Evolutionary conservation across 345 rosid genomes (phyloP), one percentile per base, ranked within the genome.

Genomic region (Bretschneidera sinensis): DNA sequence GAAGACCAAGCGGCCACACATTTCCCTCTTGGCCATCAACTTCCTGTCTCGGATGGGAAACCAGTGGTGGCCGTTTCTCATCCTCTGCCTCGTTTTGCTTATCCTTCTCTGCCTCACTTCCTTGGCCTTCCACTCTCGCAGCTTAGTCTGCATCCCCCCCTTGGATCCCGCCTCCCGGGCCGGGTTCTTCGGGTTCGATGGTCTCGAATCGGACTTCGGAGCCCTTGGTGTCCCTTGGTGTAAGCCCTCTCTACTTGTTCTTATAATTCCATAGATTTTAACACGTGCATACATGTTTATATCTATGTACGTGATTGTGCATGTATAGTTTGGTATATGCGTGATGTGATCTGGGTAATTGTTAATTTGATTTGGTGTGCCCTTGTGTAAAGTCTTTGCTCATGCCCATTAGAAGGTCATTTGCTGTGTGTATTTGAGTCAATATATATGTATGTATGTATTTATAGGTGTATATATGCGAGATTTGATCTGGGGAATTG

Each of bases 221-320:
- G 76, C 75, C 67, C 87, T 95, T 21, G 99, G 99, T 61, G 99
- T 88, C 66, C 99, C 99, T 74, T 95, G 97, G 96, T 94, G 99
- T 94, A 88, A 85, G 97, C 74, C n/a, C 60, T 64, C 68, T 67
- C 10, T 48, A 21, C 67, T 60, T 51, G 58, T 64, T 39, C 0
- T 4, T 39, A 5, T 39, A 1, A 5, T 39, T 39, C 15, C 10
- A 2, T 39, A 39, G 15, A 5, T 39, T 4, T 39, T 5, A 28
- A 8, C 33, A 2, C 33, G 5, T 28, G 8, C 5, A 13, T 11
- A 13, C 45, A 5, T 39, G 45, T 39, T 28, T 39, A n/a, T n/a
- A n/a, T n/a, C n/a, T n/a, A n/a, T n/a, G n/a, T 13, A 39, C 15
- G 11, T 39, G 10, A 7, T 7, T 13, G 33, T 28, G 33, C 8